Base-by-base conservation (phyloP, 768 basidiomycete genomes). In the Psilocybe cyanescens region DNA sequence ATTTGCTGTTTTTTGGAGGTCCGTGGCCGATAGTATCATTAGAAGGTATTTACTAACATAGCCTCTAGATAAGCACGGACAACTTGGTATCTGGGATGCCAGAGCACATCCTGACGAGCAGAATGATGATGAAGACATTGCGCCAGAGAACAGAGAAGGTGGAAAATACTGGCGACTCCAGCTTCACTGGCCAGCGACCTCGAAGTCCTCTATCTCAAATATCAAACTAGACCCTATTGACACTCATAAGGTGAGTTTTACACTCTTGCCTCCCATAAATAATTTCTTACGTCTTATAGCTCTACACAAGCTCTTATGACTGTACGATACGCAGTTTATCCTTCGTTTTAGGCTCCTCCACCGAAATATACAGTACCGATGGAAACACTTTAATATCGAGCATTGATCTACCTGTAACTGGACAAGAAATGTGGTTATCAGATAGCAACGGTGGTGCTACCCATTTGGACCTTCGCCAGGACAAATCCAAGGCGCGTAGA, bases 1-100 rank as follows among this genome's bases (percentile, higher is more conserved):
- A 95, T 72, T 72, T 95, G 11, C 82, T 95, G n/a, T 94, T 94
- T 71, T 92, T 94, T 70, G 93, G 93, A 72, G 91, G 91, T 89
- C 59, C 39, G 75, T 58, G 29, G 6, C 30, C 30, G n/a, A 31
- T 30, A 2, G 14, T 17, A 3, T 30, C 24, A 19, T 29, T 5
- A 9, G 28, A 29, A 7, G 8, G 39, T 8, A 31, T 46, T 58
- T 3, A 17, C 14, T n/a, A 39, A 63, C 17, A 29, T 54, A 41
- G 3, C 46, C 44, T 48, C 11, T 60, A 93, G 93, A 94, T 68
- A 95, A 94, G 68, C 86, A 91, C 65, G 93, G 93, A 0, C 84
- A 88, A 67, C 76, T 95, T 44, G 93, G 92, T 2, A 88, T 95
- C 37, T 95, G 93, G 93, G 93, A 95, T 74, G 88, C 93, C 8